These are phyloP conservation scores for Plasmodium malariae DNA, from an alignment of 169 alveolate genomes.

Conservation along the genomic window DNA sequence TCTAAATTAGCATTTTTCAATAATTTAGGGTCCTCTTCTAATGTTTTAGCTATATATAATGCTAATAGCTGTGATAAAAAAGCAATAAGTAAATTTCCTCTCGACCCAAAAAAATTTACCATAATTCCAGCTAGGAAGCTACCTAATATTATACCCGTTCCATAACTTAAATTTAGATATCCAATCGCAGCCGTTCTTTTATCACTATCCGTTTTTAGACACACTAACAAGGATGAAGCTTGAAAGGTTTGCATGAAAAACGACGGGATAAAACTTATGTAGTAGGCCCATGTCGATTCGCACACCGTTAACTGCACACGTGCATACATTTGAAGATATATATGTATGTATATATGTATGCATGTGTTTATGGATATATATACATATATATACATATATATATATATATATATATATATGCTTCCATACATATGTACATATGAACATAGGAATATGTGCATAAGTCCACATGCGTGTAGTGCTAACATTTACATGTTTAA, in stretches of 20 bases:
- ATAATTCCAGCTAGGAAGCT: slow-evolving; percentile 47
- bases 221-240: slow-evolving; percentile 54
- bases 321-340: too few species aligned
- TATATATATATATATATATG: background rate
- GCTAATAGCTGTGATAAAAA: slow-evolving; percentile 42
- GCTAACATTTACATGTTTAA: too few species aligned
- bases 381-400: slow-evolving; percentile 4
- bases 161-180: slow-evolving; percentile 55
- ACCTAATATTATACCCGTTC: slow-evolving; percentile 46
- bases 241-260: slow-evolving; percentile 72
- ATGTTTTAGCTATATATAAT: slow-evolving; percentile 31
- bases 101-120: slow-evolving; percentile 46
- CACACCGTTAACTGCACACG: slow-evolving; percentile 16
- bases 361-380: background rate
- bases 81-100: slow-evolving; percentile 59
- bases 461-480: background rate
- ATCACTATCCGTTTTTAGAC: slow-evolving; percentile 46
- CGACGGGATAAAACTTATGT: slow-evolving; percentile 46
- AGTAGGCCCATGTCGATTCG: slow-evolving; percentile 50
- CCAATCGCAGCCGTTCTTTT: slow-evolving; percentile 66
- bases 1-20: slow-evolving; percentile 12
- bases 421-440: background rate
- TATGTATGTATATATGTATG: background rate
- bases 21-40: slow-evolving; percentile 49
- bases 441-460: background rate